Evolutionary conservation across 805 yeast species (phyloP).

Genomic region (Lachancea cidri): DNA sequence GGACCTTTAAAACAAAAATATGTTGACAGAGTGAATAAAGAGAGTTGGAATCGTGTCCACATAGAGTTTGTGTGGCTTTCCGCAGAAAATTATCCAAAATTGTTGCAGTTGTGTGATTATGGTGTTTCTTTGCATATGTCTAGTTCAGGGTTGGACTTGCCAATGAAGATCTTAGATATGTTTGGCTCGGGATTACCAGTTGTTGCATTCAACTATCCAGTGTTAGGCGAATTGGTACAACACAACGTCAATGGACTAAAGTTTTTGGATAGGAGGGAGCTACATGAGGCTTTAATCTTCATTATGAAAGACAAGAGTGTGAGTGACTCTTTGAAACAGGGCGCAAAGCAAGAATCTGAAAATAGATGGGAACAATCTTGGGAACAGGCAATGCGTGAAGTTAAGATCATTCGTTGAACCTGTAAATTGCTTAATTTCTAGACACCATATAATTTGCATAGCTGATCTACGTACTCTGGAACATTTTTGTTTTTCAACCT

Average conservation of each 20-base stretch:
- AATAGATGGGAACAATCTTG: conserved; percentile 75
- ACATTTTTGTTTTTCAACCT: conserved; percentile 31
- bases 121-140: conserved; percentile 90
- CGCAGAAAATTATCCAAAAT: conserved; percentile 69
- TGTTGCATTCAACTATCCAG: conserved; percentile 67
- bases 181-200: conserved; percentile 97
- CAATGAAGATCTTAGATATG: conserved; percentile 95
- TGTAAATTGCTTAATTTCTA: conserved; percentile 2
- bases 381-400: conserved; percentile 37
- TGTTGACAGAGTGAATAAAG: conserved; percentile 40
- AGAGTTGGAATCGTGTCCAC: conserved; percentile 43
- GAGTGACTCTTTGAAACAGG: conserved; percentile 44
- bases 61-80: conserved; percentile 73
- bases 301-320: conserved; percentile 33
- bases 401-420: conserved; percentile 16
- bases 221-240: conserved; percentile 71
- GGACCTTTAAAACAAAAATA: conserved; percentile 73
- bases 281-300: conserved; percentile 40
- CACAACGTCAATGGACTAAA: conserved; percentile 65
- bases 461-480: conserved; percentile 6
- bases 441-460: conserved; percentile 13
- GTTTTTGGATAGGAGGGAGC: conserved; percentile 40
- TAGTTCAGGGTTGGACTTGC: conserved; percentile 88
- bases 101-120: conserved; percentile 72
- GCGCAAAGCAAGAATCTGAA: conserved; percentile 69